Conservation (phyloP, 73 alveolate species). For the Paramecium caudatum region DNA sequence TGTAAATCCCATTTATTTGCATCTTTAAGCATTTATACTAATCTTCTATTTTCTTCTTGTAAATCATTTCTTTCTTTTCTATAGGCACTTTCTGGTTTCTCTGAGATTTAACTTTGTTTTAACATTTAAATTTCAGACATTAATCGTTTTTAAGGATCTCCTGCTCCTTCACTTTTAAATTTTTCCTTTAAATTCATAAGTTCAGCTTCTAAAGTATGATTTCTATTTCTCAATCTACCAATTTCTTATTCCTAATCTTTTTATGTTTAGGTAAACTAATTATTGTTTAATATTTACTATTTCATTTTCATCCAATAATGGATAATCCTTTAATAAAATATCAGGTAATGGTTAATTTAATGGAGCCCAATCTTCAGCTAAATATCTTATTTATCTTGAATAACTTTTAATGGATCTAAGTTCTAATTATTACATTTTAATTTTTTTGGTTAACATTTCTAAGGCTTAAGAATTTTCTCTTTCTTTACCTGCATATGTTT, state of each 20-base stretch:
- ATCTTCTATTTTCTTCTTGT: slow-evolving; percentile 92
- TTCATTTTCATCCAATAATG: slow-evolving; percentile 94
- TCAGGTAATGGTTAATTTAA: slow-evolving; percentile 97
- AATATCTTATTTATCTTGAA: slow-evolving; percentile 95
- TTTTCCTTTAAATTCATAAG: slow-evolving; percentile 74
- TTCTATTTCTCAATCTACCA: slow-evolving; percentile 94
- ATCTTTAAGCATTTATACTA: slow-evolving; percentile 76
- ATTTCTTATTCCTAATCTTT: slow-evolving; percentile 92
- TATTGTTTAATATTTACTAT: slow-evolving; percentile 83
- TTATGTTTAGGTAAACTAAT: slow-evolving; percentile 66
- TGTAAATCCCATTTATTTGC: slow-evolving; percentile 84
- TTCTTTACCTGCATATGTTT: slow-evolving; percentile 96
- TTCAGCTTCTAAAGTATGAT: slow-evolving; percentile 90
- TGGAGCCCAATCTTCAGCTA: slow-evolving; percentile 98
- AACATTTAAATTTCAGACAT: slow-evolving; percentile 73
- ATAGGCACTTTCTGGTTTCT: slow-evolving; percentile 70
- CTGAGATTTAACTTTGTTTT: slow-evolving; percentile 60
- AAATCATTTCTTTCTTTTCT: slow-evolving; percentile 95
- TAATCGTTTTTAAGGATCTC: slow-evolving; percentile 72
- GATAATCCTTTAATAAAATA: slow-evolving; percentile 89
- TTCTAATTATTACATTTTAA: slow-evolving; percentile 60
- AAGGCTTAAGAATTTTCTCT: slow-evolving; percentile 86
- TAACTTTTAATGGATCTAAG: slow-evolving; percentile 87
- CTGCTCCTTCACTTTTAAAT: slow-evolving; percentile 33
- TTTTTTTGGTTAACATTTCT: slow-evolving; percentile 89